Base-by-base conservation (phyloP, 106 monocot genomes). In the Vanilla planifolia region DNA sequence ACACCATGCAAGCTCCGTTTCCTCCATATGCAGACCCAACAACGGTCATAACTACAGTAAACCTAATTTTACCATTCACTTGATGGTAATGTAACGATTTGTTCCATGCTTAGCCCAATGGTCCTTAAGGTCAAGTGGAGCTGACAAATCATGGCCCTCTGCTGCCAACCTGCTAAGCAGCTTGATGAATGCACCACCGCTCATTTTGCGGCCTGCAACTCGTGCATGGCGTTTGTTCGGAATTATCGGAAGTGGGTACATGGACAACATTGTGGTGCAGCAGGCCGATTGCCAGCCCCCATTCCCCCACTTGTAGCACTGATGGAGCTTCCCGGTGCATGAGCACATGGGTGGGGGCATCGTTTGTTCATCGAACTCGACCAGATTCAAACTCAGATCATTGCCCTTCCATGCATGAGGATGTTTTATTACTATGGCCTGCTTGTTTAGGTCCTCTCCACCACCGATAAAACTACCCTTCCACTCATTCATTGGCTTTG, bases 41-140 rank as follows among this genome's bases (percentile, higher is more conserved):
- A n/a, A n/a, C n/a, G n/a, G n/a, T n/a, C n/a, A n/a, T n/a, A n/a
- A n/a, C n/a, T n/a, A n/a, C n/a, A n/a, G n/a, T n/a, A n/a, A n/a
- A n/a, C n/a, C n/a, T n/a, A n/a, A n/a, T n/a, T n/a, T 53, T 0
- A 5, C 22, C 15, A 32, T 13, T 80, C 70, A 85, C 57, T 57
- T 85, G 73, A 85, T 85, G 6, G 85, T 85, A 50, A 85, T 85
- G 35, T 77, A 85, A 21, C 81, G 67, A 40, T 86, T 86, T 0
- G 86, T 86, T 6, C 86, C 86, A 65, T 86, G 86, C 78, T 67
- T 86, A 43, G 81, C 78, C 86, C 86, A 86, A 41, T 86, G 81
- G 16, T 78, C 75, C 62, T 78, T 81, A 51, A 86, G 74, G 63
- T 86, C 81, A 8, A 87, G 22, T 2, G 82, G 64, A 13, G 55